phyloP scores from a whole-genome alignment of 2,329 filamentous ascomycete species.

The Aspergillus glaucus region DNA sequence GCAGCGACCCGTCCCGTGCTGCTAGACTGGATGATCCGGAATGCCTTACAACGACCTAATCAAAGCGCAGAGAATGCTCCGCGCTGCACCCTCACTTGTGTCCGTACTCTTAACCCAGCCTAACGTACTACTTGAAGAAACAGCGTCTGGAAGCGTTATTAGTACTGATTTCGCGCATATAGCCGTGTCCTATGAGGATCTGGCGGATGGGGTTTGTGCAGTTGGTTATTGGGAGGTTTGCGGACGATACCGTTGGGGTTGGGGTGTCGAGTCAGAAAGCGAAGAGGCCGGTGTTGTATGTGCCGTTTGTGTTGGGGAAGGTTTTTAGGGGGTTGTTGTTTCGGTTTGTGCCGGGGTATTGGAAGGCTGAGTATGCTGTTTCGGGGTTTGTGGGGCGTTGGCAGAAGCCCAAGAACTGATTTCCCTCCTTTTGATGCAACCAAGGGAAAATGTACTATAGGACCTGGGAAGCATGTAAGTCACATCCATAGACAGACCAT shows the following conservation, averaged over 20 bases:
- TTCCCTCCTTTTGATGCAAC: no score
- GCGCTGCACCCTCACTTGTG: no score
- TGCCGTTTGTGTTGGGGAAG: not conserved
- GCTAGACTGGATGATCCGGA: not conserved
- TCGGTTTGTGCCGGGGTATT: not conserved
- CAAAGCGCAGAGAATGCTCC: not conserved
- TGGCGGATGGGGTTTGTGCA: not conserved
- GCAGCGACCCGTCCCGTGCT: not conserved
- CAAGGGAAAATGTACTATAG: no score
- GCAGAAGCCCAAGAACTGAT: no score
- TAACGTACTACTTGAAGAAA: not conserved
- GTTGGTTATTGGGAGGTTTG: not conserved
- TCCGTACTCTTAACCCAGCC: not conserved
- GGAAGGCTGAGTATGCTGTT: no score
- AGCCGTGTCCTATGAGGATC: not conserved
- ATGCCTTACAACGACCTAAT: not conserved
- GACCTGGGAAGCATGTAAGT: no score
- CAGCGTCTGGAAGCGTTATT: not conserved
- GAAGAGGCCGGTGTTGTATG: not conserved
- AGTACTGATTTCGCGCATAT: not conserved
- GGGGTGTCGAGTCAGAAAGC: not conserved
- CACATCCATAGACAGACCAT: no score
- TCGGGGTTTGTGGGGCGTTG: no score
- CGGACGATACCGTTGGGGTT: not conserved
- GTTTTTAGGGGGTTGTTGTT: not conserved